Conservation (phyloP, 2,329 filamentous ascomycete genomes). For the Aspergillus sp. region DNA sequence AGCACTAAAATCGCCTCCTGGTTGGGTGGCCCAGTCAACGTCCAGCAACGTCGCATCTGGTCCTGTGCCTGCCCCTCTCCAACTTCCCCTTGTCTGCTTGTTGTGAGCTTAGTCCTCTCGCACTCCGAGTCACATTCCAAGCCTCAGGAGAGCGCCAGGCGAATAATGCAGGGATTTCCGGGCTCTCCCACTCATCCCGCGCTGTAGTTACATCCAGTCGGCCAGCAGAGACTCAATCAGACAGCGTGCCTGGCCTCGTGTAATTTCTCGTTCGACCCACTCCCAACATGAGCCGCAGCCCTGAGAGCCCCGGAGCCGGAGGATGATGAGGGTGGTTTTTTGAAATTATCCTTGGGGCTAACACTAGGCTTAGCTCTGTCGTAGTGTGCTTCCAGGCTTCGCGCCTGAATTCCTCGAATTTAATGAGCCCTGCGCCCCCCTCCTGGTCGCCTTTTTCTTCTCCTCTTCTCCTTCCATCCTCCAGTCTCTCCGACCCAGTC, state of each 20-base stretch:
- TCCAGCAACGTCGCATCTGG: background rate
- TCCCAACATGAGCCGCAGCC: slow-evolving; percentile 16
- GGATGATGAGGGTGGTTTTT: background rate
- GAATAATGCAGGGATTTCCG: slow-evolving; percentile 8
- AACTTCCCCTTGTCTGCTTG: background rate
- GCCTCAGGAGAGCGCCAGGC: background rate
- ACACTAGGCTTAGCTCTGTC: slow-evolving; percentile 2
- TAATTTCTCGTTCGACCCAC: slow-evolving; percentile 12
- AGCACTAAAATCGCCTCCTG: slow-evolving; percentile 10
- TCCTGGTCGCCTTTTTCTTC: slow-evolving; percentile 14
- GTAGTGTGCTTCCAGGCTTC: slow-evolving; percentile 1
- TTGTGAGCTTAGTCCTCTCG: background rate
- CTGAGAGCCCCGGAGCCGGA: background rate
- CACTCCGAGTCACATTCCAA: background rate
- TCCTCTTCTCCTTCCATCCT: slow-evolving; percentile 22
- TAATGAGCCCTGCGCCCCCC: slow-evolving; percentile 17
- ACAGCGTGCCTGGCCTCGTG: slow-evolving; percentile 1
- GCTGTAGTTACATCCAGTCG: slow-evolving; percentile 3
- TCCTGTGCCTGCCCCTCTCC: background rate
- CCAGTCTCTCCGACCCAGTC: slow-evolving; percentile 29
- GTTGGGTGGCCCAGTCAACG: slow-evolving; percentile 5
- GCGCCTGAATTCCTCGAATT: slow-evolving; percentile 9
- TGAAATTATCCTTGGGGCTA: slow-evolving; percentile 4
- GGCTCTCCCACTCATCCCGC: slow-evolving; percentile 3
- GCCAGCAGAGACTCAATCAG: background rate